A percentile compares a stretch with the other conserved stretches of the same genome.
phyloP scores from a whole-genome alignment of 2,329 filamentous ascomycete genomes.

The Scytalidium lignicola region DNA sequence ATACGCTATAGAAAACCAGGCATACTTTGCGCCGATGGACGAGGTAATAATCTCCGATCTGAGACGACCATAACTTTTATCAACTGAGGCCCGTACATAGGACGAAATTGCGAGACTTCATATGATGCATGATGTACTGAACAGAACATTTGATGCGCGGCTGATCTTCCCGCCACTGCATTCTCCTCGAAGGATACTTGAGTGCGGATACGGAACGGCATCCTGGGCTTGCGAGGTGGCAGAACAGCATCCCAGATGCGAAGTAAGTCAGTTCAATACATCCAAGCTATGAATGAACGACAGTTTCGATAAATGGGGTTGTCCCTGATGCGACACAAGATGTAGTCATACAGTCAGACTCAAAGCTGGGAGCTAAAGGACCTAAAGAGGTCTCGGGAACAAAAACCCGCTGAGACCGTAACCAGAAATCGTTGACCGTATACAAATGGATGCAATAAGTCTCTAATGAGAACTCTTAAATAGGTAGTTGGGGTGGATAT shows the following conservation, averaged over 20 bases:
- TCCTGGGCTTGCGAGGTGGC: conserved; percentile 68
- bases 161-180: conserved; percentile 65
- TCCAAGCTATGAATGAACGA: too few relatives aligned
- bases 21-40: conserved; percentile 66
- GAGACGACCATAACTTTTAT: neutral
- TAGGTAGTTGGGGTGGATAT: conserved; percentile 70
- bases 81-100: conserved; percentile 33
- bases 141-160: conserved; percentile 58
- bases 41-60: conserved; percentile 47
- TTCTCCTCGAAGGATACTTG: conserved; percentile 55
- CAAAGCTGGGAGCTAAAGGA: too few relatives aligned
- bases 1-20: conserved; percentile 58
- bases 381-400: too few relatives aligned
- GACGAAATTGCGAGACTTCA: conserved; percentile 63
- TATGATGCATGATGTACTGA: conserved; percentile 57
- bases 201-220: conserved; percentile 68
- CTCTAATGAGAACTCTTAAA: neutral
- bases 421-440: neutral
- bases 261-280: conserved; percentile 42
- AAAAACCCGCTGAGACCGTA: neutral
- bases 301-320: neutral
- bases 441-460: neutral
- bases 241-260: conserved; percentile 55
- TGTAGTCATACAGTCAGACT: too few relatives aligned
- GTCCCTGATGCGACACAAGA: too few relatives aligned